A percentile compares a stretch with the other conserved stretches of the same genome.
Conservation (phyloP, 768 basidiomycete genomes). For the Trametes punicea region DNA sequence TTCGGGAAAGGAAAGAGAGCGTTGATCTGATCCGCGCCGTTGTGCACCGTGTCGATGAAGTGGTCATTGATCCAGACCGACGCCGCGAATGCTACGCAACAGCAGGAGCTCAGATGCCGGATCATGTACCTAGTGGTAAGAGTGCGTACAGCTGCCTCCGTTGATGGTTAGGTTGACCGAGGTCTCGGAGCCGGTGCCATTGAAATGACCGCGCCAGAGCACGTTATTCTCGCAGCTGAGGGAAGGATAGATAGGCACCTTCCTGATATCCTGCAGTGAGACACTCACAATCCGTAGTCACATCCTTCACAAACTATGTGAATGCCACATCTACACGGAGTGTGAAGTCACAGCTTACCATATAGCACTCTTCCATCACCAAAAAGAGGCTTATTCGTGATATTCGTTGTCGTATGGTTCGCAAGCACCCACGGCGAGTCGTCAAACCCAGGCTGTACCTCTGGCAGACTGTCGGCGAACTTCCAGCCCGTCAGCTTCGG, state of each 20-base stretch:
- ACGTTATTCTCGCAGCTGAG: conserved; percentile 77
- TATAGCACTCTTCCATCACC: conserved; percentile 78
- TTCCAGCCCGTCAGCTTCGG: conserved; percentile 65
- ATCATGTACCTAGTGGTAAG: background rate
- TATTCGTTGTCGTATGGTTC: conserved; percentile 70
- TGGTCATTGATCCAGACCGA: conserved; percentile 76
- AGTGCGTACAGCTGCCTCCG: conserved; percentile 62
- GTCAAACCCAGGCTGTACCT: conserved; percentile 53
- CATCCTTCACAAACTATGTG: conserved; percentile 40
- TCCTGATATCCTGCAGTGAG: background rate
- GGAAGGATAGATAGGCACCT: conserved; percentile 5
- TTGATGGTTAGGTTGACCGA: conserved; percentile 76
- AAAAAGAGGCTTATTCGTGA: conserved; percentile 63
- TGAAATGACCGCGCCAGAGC: conserved; percentile 82
- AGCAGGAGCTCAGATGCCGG: background rate
- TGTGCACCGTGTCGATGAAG: conserved; percentile 71
- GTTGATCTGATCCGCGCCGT: conserved; percentile 57
- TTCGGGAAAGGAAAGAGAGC: conserved; percentile 60
- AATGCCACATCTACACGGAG: background rate
- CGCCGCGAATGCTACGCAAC: conserved; percentile 64
- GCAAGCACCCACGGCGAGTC: conserved; percentile 66
- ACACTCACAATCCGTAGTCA: conserved; percentile 77
- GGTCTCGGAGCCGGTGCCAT: conserved; percentile 53
- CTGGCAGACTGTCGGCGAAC: conserved; percentile 74
- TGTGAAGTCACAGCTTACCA: conserved; percentile 29